phyloP scores from a whole-genome alignment of 2,329 filamentous ascomycete species.

The Zymoseptoria brevis region DNA sequence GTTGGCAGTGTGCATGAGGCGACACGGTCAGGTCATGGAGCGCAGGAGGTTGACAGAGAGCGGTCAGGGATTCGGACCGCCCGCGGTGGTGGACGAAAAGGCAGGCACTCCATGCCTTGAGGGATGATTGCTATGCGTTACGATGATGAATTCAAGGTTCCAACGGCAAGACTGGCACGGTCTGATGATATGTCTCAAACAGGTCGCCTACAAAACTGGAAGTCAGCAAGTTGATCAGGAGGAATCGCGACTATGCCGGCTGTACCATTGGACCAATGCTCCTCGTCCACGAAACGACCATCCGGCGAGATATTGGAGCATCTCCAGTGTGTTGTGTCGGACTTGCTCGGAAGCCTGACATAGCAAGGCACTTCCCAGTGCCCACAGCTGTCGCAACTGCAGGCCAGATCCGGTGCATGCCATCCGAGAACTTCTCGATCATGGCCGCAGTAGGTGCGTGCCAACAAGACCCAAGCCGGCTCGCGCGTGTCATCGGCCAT shows the following conservation, averaged over 20 bases:
- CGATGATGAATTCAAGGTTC: conserved; percentile 3
- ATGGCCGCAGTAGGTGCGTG: conserved; percentile 16
- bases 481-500: conserved; percentile 5
- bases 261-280: conserved; percentile 11
- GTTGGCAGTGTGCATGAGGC: conserved; percentile 15
- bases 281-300: conserved; percentile 9
- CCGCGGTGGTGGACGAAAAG: background rate
- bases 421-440: conserved; percentile 13
- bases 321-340: conserved; percentile 6
- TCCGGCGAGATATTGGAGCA: conserved; percentile 8
- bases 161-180: conserved; percentile 11
- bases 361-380: conserved; percentile 16
- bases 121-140: conserved; percentile 3
- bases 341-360: conserved; percentile 10
- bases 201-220: background rate
- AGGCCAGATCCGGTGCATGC: conserved; percentile 11
- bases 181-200: conserved; percentile 7
- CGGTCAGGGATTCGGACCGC: background rate
- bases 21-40: conserved; percentile 12
- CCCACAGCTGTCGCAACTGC: conserved; percentile 16
- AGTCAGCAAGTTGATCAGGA: background rate
- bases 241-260: background rate
- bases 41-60: background rate
- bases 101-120: background rate
- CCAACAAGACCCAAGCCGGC: conserved; percentile 13